phyloP scores from a whole-genome alignment of 208 protist species.

The Trypanosoma brucei region DNA sequence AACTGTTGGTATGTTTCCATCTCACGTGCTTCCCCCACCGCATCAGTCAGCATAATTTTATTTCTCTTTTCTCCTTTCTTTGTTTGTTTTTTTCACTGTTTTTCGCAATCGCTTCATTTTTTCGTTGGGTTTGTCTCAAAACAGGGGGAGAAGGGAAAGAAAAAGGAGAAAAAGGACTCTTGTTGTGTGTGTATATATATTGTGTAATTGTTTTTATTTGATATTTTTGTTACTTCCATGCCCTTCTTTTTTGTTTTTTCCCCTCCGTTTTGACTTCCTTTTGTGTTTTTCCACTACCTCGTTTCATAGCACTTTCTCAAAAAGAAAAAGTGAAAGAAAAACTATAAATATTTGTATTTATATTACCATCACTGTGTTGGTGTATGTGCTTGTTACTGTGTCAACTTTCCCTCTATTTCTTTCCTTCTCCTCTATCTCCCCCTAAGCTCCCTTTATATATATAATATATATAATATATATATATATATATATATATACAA shows the following conservation, averaged over 20 bases:
- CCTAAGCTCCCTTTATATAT: too few species aligned
- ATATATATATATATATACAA: too few species aligned
- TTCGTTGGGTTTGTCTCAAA: neutral
- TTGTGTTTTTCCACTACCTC: neutral
- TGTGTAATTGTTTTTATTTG: neutral
- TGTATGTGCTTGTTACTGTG: too few species aligned
- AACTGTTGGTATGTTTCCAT: neutral
- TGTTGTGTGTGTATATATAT: too few species aligned
- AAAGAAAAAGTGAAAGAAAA: too few species aligned
- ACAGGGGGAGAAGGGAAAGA: neutral
- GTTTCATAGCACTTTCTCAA: neutral
- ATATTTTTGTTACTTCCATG: conserved; percentile 4
- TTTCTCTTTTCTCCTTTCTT: conserved; percentile 1
- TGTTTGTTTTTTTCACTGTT: neutral
- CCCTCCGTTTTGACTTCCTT: conserved; percentile 3
- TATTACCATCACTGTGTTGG: too few species aligned
- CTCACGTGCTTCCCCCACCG: neutral
- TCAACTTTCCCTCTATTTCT: too few species aligned
- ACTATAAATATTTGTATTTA: too few species aligned
- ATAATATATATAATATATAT: too few species aligned
- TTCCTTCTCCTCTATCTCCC: too few species aligned
- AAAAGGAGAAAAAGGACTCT: conserved; percentile 1
- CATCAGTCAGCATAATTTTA: neutral
- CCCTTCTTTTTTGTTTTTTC: conserved; percentile 19
- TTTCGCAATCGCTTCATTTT: neutral